Conservation (phyloP, 306 rosid genomes). For the Lathyrus aphaca region DNA sequence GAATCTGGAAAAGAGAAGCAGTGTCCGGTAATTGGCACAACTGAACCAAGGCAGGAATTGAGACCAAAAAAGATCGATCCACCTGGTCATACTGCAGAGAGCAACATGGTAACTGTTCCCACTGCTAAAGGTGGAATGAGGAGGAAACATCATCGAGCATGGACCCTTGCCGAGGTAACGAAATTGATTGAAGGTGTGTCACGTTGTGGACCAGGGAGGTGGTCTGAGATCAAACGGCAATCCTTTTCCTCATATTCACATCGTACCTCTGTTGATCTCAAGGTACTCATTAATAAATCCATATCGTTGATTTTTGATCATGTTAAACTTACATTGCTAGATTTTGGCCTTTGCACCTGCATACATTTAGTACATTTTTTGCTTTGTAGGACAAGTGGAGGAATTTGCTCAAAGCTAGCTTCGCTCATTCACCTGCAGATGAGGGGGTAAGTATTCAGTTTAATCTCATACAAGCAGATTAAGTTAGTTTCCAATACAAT, state of each 20-base stretch:
- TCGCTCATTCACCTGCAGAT: slow-evolving; percentile 69
- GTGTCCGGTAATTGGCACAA: slow-evolving; percentile 38
- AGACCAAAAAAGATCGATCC: slow-evolving; percentile 52
- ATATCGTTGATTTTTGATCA: slow-evolving; percentile 13
- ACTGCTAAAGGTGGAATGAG: slow-evolving; percentile 88
- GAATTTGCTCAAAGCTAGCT: slow-evolving; percentile 93
- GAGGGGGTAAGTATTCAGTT: slow-evolving; percentile 66
- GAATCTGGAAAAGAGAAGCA: slow-evolving; percentile 60
- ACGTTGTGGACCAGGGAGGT: slow-evolving; percentile 88
- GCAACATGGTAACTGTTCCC: slow-evolving; percentile 52
- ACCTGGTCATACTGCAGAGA: slow-evolving; percentile 56
- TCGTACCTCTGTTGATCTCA: slow-evolving; percentile 98
- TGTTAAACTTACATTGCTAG: neutral
- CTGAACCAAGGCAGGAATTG: slow-evolving; percentile 48
- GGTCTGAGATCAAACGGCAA: slow-evolving; percentile 97
- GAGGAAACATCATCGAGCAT: slow-evolving; percentile 95
- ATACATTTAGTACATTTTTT: slow-evolving; percentile 33
- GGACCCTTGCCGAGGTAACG: slow-evolving; percentile 89
- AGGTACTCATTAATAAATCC: slow-evolving; percentile 50
- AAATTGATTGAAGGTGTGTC: slow-evolving; percentile 93
- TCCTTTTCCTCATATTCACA: slow-evolving; percentile 80
- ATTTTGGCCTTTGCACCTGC: neutral
- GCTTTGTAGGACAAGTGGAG: slow-evolving; percentile 96
- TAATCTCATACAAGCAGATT: slow-evolving; percentile 23
- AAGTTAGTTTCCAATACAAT: slow-evolving; percentile 24